Base-by-base conservation (phyloP, 2,329 filamentous ascomycete species). In the Aurifilum marmelostoma region DNA sequence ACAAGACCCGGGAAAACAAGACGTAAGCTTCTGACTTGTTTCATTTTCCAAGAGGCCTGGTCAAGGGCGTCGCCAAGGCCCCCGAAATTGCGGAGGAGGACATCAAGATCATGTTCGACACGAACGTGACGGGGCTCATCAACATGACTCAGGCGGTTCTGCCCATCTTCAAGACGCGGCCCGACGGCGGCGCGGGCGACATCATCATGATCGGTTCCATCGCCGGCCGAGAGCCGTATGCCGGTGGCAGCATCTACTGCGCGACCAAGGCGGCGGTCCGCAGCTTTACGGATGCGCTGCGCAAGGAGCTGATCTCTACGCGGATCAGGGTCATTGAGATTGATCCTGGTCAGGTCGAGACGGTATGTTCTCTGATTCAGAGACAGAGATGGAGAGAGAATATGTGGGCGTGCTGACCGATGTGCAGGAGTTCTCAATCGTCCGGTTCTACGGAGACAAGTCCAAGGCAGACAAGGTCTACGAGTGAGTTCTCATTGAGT, bases 161-260 rank as follows among this genome's bases (percentile, higher is more conserved):
- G 24, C 89, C 92, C 65, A 89, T 94, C 77, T 97, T 94, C 85
- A 91, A 93, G 80, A 84, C 87, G 74, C 92, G 87, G 79, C 88
- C 81, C 77, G 86, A 95, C 68, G 91, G 92, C 69, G 94, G 94
- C 68, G 84, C 87, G 58, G 95, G 95, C 75, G 96, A 98, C 78
- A 94, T 99, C 78, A 97, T 99, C 83, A 98, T 97, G 77, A 82
- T 97, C 76, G 94, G 94, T 71, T 94, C 91, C 73, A 94, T 97
- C 76, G 94, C 94, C n/a, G 94, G 93, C 39, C 87, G 94, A 59
- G 94, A 97, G 75, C 87, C 92, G 14, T 97, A 97, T 79, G 84
- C 89, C 1, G 93, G 93, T 63, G 94, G 94, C 37, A 89, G 90
- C 78, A 97, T 97, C 77, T 97, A 97, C 85, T 97, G 94, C 79